Percentiles rank a stretch among this genome's conserved stretches.
Conservation (phyloP, 2,329 filamentous ascomycete genomes). For the Penicillium italicum region DNA sequence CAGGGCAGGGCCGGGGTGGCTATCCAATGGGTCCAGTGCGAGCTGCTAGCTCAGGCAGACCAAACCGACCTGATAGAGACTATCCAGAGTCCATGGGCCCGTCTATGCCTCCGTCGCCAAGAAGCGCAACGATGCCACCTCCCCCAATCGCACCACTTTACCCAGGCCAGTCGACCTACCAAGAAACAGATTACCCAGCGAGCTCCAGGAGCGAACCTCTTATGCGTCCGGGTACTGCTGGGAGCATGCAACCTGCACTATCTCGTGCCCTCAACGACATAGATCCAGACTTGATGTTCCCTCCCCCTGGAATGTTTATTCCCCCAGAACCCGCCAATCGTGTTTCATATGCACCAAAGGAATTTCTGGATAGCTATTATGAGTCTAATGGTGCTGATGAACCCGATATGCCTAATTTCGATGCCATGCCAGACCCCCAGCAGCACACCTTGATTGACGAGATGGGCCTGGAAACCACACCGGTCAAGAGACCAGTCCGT, state of each 20-base stretch:
- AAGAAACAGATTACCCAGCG: constrained; percentile 26
- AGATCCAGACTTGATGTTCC: constrained; percentile 16
- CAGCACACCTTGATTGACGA: constrained; percentile 31
- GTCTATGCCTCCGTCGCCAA: constrained; percentile 30
- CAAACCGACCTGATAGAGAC: constrained; percentile 21
- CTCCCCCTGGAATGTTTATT: constrained; percentile 14
- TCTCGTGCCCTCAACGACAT: constrained; percentile 28
- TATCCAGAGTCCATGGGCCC: constrained; percentile 28
- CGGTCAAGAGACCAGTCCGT: constrained; percentile 24
- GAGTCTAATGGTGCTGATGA: constrained; percentile 48
- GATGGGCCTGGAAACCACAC: constrained; percentile 35
- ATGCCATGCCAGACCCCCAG: constrained; percentile 47
- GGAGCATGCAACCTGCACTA: constrained; percentile 20
- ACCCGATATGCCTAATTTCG: constrained; percentile 62
- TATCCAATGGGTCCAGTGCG: constrained; percentile 25
- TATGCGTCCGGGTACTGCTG: constrained; percentile 27
- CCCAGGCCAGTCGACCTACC: constrained; percentile 35
- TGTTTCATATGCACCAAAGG: constrained; percentile 31
- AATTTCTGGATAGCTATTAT: constrained; percentile 51
- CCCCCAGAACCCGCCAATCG: constrained; percentile 21
- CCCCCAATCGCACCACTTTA: constrained; percentile 15
- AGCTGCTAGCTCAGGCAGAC: constrained; percentile 27
- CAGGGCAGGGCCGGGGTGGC: constrained; percentile 23
- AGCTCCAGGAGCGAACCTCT: constrained; percentile 17
- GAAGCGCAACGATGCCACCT: constrained; percentile 40